phyloP scores from a whole-genome alignment of 208 protist species.

The Trypanosoma melophagium region DNA sequence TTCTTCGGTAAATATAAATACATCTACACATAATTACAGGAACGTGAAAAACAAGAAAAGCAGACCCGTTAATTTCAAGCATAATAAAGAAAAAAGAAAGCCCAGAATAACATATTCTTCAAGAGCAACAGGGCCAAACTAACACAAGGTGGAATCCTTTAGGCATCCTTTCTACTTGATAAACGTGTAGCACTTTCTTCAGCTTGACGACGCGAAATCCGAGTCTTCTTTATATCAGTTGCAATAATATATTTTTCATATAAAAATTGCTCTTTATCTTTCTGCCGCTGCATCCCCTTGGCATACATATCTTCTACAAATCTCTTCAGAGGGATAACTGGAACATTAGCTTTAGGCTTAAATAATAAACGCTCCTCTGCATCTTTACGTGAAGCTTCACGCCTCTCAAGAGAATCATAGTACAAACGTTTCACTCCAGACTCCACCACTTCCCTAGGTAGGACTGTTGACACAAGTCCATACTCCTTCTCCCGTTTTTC shows the following conservation, averaged over 20 bases:
- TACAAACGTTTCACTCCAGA: conserved; percentile 52
- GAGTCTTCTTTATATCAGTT: conserved; percentile 51
- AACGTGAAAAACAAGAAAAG: too few relatives aligned
- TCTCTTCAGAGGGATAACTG: conserved; percentile 39
- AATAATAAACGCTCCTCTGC: conserved; percentile 39
- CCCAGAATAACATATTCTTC: too few relatives aligned
- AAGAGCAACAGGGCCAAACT: too few relatives aligned
- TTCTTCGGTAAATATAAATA: too few relatives aligned
- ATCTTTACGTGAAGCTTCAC: conserved; percentile 34
- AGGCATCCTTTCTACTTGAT: not conserved
- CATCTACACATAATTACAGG: too few relatives aligned
- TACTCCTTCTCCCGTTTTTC: conserved; percentile 21
- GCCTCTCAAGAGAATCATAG: conserved; percentile 38
- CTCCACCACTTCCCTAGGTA: conserved; percentile 37
- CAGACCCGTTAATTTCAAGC: too few relatives aligned
- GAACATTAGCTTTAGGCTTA: conserved; percentile 26
- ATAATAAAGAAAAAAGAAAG: too few relatives aligned
- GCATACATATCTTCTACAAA: conserved; percentile 82
- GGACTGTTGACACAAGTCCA: conserved; percentile 13
- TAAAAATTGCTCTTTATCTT: conserved; percentile 67
- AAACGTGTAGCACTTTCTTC: conserved; percentile 15
- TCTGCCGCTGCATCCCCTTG: conserved; percentile 53
- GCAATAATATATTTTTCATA: conserved; percentile 74
- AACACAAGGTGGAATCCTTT: not conserved
- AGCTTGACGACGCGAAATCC: conserved; percentile 32